Evolutionary conservation across 2,329 filamentous ascomycete species (phyloP).

Genomic region (Chalaropsis ovoidea): DNA sequence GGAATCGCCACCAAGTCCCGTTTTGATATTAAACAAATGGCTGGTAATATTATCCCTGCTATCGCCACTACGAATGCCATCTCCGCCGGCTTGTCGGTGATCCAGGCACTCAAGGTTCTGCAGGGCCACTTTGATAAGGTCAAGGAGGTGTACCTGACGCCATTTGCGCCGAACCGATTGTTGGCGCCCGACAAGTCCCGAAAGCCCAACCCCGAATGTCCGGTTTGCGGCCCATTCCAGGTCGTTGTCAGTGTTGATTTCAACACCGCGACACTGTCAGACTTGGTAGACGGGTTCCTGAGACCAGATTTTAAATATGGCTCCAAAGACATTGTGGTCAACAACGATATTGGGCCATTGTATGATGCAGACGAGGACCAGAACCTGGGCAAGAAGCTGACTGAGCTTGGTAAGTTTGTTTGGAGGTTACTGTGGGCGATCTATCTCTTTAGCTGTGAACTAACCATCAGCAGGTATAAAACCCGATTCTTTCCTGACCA

Average conservation of each 20-base stretch:
- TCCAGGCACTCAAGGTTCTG: slow-evolving; percentile 87
- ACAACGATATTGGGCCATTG: slow-evolving; percentile 62
- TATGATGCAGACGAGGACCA: slow-evolving; percentile 86
- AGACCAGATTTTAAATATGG: slow-evolving; percentile 62
- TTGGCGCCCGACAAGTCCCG: slow-evolving; percentile 48
- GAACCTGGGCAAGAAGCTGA: slow-evolving; percentile 69
- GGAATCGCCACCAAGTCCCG: slow-evolving; percentile 79
- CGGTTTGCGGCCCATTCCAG: slow-evolving; percentile 69
- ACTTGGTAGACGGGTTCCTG: slow-evolving; percentile 68
- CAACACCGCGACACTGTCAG: slow-evolving; percentile 57
- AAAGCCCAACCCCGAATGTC: slow-evolving; percentile 68
- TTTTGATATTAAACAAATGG: slow-evolving; percentile 98
- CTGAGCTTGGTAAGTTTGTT: slow-evolving; percentile 52
- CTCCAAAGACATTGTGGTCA: slow-evolving; percentile 67
- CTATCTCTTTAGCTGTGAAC: slow-evolving; percentile 10
- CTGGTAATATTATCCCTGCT: slow-evolving; percentile 95
- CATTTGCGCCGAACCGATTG: slow-evolving; percentile 48
- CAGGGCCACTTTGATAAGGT: slow-evolving; percentile 58
- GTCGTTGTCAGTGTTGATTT: slow-evolving; percentile 58
- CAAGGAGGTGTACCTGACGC: slow-evolving; percentile 77
- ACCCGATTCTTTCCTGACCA: slow-evolving; percentile 64
- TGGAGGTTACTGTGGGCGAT: neutral
- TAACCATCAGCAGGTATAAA: slow-evolving; percentile 47
- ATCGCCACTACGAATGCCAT: slow-evolving; percentile 98
- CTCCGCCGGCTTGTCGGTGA: slow-evolving; percentile 80